Conservation (phyloP, 2,329 filamentous ascomycete species). For the Cercospora janseana region DNA sequence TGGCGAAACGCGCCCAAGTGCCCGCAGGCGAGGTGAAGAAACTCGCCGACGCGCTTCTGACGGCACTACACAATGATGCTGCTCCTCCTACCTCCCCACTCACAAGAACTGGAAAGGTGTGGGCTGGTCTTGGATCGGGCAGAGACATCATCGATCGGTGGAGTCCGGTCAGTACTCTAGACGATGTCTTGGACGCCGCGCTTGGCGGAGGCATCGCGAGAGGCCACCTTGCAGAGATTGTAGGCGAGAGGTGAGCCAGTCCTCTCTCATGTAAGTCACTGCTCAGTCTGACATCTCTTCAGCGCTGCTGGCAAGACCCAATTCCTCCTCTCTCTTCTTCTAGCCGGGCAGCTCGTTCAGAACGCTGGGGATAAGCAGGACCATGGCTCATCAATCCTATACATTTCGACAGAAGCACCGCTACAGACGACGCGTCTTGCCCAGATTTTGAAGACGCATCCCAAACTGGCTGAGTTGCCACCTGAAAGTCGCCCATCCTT, state of each 20-base stretch:
- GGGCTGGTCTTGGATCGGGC: slow-evolving; percentile 32
- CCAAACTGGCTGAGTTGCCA: slow-evolving; percentile 53
- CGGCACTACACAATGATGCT: slow-evolving; percentile 56
- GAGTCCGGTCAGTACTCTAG: slow-evolving; percentile 74
- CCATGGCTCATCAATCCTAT: slow-evolving; percentile 69
- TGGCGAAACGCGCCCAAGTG: slow-evolving; percentile 81
- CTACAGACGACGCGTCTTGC: slow-evolving; percentile 77
- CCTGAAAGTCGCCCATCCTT: slow-evolving; percentile 59
- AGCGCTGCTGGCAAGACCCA: slow-evolving; percentile 93
- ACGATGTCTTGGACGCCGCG: slow-evolving; percentile 66
- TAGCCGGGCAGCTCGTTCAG: slow-evolving; percentile 76
- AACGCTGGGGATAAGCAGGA: slow-evolving; percentile 40
- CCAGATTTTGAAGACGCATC: slow-evolving; percentile 72
- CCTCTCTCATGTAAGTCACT: slow-evolving; percentile 12
- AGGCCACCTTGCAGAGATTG: slow-evolving; percentile 82
- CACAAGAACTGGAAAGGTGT: neutral
- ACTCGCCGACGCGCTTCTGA: slow-evolving; percentile 68
- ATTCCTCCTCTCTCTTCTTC: slow-evolving; percentile 78
- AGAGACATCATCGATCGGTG: slow-evolving; percentile 46
- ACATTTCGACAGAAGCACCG: slow-evolving; percentile 88
- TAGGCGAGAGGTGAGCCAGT: slow-evolving; percentile 71
- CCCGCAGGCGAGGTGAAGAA: slow-evolving; percentile 77
- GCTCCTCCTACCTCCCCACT: neutral
- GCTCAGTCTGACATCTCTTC: slow-evolving; percentile 14
- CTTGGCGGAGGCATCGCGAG: slow-evolving; percentile 78